A percentile compares a stretch with the other conserved stretches of the same genome.
Conservation (phyloP, 805 yeast genomes). For the Grigorovia transvaalensis region DNA sequence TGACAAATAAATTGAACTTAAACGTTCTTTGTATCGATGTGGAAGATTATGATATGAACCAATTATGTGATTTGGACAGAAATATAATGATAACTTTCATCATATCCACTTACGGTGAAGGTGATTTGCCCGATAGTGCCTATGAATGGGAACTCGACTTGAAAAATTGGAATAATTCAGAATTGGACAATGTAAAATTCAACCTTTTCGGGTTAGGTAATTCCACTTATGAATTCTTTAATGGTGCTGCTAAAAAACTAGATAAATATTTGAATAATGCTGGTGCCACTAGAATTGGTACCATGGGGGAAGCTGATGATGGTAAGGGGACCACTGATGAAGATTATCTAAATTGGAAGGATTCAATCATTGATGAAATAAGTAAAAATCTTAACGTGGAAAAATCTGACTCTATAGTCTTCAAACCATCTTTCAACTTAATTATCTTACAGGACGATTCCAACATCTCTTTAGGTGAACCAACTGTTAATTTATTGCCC, state of each 20-base stretch:
- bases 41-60: slow-evolving; percentile 80
- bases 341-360: slow-evolving; percentile 91
- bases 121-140: slow-evolving; percentile 97
- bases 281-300: slow-evolving; percentile 66
- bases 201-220: slow-evolving; percentile 90
- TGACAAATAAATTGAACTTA: slow-evolving; percentile 69
- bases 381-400: background rate
- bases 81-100: slow-evolving; percentile 60
- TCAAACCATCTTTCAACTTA: slow-evolving; percentile 56
- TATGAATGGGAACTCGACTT: slow-evolving; percentile 63
- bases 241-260: slow-evolving; percentile 64
- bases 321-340: slow-evolving; percentile 93
- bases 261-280: slow-evolving; percentile 40
- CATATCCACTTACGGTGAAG: slow-evolving; percentile 94
- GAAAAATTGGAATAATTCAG: slow-evolving; percentile 41
- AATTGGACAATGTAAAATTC: slow-evolving; percentile 47
- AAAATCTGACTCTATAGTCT: slow-evolving; percentile 31
- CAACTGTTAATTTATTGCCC: slow-evolving; percentile 46
- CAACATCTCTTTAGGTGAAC: slow-evolving; percentile 73
- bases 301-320: slow-evolving; percentile 89
- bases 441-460: slow-evolving; percentile 29
- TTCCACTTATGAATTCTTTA: slow-evolving; percentile 86
- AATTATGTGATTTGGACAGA: slow-evolving; percentile 51
- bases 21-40: slow-evolving; percentile 79
- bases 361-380: slow-evolving; percentile 54